A percentile compares a stretch with the other conserved stretches of the same genome.
phyloP scores from a whole-genome alignment of 495 filamentous ascomycete species.

The Aspergillus nanangensis region DNA sequence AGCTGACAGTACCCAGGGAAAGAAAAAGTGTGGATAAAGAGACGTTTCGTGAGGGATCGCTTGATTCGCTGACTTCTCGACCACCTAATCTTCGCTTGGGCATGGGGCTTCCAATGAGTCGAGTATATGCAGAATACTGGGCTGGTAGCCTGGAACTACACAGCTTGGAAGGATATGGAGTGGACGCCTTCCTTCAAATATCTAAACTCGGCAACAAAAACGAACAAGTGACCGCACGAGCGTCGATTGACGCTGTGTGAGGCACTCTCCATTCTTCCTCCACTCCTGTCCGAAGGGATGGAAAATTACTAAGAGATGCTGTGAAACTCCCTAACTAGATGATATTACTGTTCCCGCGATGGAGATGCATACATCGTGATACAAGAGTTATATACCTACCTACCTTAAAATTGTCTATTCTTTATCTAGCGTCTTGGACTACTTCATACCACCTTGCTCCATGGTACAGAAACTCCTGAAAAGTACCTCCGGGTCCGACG shows the following conservation, averaged over 20 bases:
- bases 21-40: slow-evolving; percentile 27
- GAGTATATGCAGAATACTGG: slow-evolving; percentile 98
- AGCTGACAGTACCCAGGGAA: slow-evolving; percentile 49
- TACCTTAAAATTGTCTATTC: too few species aligned
- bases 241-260: slow-evolving; percentile 85
- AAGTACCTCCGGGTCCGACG: too few species aligned
- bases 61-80: slow-evolving; percentile 71
- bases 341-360: too few species aligned
- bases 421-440: too few species aligned
- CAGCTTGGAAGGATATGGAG: slow-evolving; percentile 91
- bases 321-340: too few species aligned
- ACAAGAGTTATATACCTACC: too few species aligned
- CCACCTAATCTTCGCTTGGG: slow-evolving; percentile 86
- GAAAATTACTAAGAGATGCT: too few species aligned
- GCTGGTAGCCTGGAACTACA: slow-evolving; percentile 89
- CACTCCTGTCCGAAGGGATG: too few species aligned
- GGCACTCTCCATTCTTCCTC: neutral
- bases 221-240: slow-evolving; percentile 86
- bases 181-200: slow-evolving; percentile 97
- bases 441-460: too few species aligned
- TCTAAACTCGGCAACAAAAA: slow-evolving; percentile 98
- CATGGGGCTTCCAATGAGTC: slow-evolving; percentile 89
- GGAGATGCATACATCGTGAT: too few species aligned
- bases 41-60: slow-evolving; percentile 53
- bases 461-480: too few species aligned